Conservation (phyloP, 169 alveolate genomes). For the Plasmodium fragile region DNA sequence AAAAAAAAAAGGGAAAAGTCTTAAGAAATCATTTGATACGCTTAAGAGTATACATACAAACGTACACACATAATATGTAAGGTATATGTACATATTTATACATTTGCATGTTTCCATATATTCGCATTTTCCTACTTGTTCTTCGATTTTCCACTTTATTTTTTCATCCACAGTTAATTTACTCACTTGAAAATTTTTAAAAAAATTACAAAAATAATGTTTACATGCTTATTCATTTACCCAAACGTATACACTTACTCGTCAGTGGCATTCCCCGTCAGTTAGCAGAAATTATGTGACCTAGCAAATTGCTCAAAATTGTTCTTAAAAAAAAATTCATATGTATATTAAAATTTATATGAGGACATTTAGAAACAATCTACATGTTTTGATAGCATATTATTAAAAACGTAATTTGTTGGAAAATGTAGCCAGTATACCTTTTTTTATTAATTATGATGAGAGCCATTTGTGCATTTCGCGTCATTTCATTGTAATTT, state of each 20-base stretch:
- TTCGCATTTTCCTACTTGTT: neutral
- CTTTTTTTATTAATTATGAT: slow-evolving; percentile 19
- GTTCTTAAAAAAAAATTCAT: slow-evolving; percentile 9
- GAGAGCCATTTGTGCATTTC: slow-evolving; percentile 14
- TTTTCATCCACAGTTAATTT: slow-evolving; percentile 29
- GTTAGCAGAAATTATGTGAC: slow-evolving; percentile 25
- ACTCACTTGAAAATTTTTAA: slow-evolving; percentile 23
- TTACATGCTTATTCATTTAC: neutral
- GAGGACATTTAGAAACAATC: slow-evolving; percentile 68
- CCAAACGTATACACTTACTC: neutral
- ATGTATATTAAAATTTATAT: slow-evolving; percentile 67
- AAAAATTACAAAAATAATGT: slow-evolving; percentile 30
- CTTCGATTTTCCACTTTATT: neutral
- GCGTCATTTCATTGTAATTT: slow-evolving; percentile 29
- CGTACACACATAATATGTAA: neutral
- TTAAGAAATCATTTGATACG: neutral
- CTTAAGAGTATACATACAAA: neutral
- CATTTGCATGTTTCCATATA: slow-evolving; percentile 4
- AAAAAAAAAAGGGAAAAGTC: slow-evolving; percentile 12
- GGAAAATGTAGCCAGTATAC: slow-evolving; percentile 17
- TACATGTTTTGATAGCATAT: slow-evolving; percentile 32
- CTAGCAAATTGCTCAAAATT: slow-evolving; percentile 17
- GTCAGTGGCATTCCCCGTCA: slow-evolving; percentile 6
- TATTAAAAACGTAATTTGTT: slow-evolving; percentile 31
- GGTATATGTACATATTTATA: slow-evolving; percentile 20